phyloP scores from a whole-genome alignment of 345 rosid species.

The Populus alba region DNA sequence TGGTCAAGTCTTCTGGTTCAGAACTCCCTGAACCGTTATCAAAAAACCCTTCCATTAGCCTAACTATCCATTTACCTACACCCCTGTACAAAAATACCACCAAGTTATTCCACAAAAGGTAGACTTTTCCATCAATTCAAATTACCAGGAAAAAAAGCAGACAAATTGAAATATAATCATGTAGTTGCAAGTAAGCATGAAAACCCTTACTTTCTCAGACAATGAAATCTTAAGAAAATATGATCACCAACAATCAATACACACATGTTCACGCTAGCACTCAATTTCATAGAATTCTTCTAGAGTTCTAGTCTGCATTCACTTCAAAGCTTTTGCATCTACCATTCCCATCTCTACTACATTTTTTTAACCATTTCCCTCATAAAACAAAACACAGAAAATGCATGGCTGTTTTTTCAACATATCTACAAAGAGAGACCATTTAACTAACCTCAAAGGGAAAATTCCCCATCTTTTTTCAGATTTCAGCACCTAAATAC shows the following conservation, averaged over 20 bases:
- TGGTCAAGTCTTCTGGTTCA: slow-evolving; percentile 48
- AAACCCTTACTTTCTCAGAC: background rate
- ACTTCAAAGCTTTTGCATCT: no score
- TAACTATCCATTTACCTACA: slow-evolving; percentile 83
- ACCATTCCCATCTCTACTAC: no score
- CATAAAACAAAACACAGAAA: no score
- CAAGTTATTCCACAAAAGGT: background rate
- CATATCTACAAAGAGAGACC: no score
- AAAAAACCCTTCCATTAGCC: slow-evolving; percentile 63
- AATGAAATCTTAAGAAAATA: background rate
- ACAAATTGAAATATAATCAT: background rate
- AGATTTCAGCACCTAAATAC: no score
- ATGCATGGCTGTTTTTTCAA: no score
- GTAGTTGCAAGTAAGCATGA: background rate
- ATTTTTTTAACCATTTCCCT: no score
- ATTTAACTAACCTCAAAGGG: background rate
- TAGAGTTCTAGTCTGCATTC: no score
- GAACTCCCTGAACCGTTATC: slow-evolving; percentile 41
- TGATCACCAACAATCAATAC: background rate
- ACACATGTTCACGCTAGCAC: background rate
- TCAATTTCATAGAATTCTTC: background rate
- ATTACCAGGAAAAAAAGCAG: background rate
- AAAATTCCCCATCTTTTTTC: background rate
- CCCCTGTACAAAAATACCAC: slow-evolving; percentile 53
- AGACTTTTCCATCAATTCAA: background rate